A percentile compares a stretch with the other conserved stretches of the same genome.
These are phyloP conservation scores for Crithidia thermophila DNA, from an alignment of 208 protist genomes.

Conservation along the genomic window DNA sequence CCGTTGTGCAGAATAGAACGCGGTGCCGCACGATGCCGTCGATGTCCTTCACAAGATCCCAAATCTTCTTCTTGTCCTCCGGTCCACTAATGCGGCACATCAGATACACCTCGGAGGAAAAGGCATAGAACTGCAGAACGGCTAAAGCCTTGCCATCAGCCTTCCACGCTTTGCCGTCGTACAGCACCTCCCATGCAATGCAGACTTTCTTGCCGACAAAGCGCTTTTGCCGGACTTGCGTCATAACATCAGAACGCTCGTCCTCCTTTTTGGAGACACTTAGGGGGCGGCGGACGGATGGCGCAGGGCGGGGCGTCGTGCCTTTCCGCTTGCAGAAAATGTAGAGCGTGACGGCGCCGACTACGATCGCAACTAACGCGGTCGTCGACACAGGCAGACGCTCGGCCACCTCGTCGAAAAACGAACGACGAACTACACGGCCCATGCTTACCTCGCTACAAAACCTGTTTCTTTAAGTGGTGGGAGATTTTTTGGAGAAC, in stretches of 20 bases:
- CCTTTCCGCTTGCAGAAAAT: slow-evolving; percentile 43
- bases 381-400: slow-evolving; percentile 42
- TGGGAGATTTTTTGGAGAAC: too few species aligned
- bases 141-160: slow-evolving; percentile 50
- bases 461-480: too few species aligned
- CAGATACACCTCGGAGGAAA: slow-evolving; percentile 69
- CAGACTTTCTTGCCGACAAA: slow-evolving; percentile 67
- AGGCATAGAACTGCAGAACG: slow-evolving; percentile 45
- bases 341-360: slow-evolving; percentile 65
- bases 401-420: slow-evolving; percentile 65
- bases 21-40: slow-evolving; percentile 65
- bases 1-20: slow-evolving; percentile 83
- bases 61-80: slow-evolving; percentile 54
- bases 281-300: slow-evolving; percentile 18
- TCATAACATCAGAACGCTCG: slow-evolving; percentile 25
- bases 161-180: slow-evolving; percentile 47
- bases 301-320: slow-evolving; percentile 11
- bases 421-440: slow-evolving; percentile 40
- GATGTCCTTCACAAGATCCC: slow-evolving; percentile 44
- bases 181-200: slow-evolving; percentile 74
- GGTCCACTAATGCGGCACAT: slow-evolving; percentile 69
- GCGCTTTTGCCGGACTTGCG: slow-evolving; percentile 36
- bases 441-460: slow-evolving; percentile 30
- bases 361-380: slow-evolving; percentile 48
- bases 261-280: slow-evolving; percentile 19